A percentile compares a stretch with the other conserved stretches of the same genome.
Conservation (phyloP, 495 filamentous ascomycete genomes). For the Penicillium desertorum region DNA sequence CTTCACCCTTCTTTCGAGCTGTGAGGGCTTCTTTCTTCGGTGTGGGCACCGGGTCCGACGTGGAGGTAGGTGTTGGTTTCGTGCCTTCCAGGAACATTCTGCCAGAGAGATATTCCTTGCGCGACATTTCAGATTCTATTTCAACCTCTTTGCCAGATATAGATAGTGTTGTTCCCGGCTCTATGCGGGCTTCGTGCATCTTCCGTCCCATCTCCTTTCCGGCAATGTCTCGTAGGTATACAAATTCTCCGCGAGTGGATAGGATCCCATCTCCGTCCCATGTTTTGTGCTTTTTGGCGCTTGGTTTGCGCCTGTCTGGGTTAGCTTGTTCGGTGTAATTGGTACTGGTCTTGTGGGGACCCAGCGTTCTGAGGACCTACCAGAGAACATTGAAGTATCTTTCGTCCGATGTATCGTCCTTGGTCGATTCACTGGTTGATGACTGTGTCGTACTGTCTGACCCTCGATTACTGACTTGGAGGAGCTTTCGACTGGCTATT, state of each 20-base stretch:
- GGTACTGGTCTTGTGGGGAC: background rate
- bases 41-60: background rate
- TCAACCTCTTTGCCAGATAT: constrained; percentile 74
- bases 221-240: constrained; percentile 60
- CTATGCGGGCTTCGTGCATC: constrained; percentile 53
- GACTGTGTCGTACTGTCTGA: constrained; percentile 15
- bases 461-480: constrained; percentile 37
- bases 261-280: constrained; percentile 85
- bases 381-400: constrained; percentile 69
- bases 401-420: constrained; percentile 31
- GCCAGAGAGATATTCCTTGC: constrained; percentile 62
- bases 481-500: constrained; percentile 26
- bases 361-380: constrained; percentile 34
- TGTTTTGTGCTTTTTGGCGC: constrained; percentile 78
- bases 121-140: constrained; percentile 63
- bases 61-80: constrained; percentile 9
- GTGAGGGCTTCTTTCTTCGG: constrained; percentile 28
- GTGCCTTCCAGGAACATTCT: constrained; percentile 45
- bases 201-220: constrained; percentile 67
- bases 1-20: constrained; percentile 18
- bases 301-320: constrained; percentile 64
- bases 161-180: constrained; percentile 61
- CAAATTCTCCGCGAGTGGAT: constrained; percentile 55
- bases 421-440: background rate
- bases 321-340: constrained; percentile 1